Evolutionary conservation across 2,329 filamentous ascomycete species (phyloP), one percentile per base, ranked within the genome.

Genomic region (Chrysoporthe cubensis): DNA sequence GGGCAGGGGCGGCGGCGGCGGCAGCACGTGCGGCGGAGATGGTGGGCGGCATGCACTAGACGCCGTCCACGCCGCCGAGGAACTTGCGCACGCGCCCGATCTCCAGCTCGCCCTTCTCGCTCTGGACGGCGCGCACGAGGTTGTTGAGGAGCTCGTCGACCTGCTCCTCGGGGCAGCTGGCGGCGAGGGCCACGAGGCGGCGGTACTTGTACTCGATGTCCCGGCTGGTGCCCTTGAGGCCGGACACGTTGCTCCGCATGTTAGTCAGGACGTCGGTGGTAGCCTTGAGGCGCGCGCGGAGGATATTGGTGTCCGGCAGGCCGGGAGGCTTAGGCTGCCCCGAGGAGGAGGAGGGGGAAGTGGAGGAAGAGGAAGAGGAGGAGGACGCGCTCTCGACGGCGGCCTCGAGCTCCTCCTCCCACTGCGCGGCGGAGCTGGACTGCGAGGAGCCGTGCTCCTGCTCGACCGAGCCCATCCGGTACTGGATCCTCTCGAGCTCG

Each of bases 171-270:
- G 88, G 85, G 44, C 94, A 91, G 9, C 89, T 90, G 0, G 94
- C 97, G 76, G 95, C 97, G 14, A 97, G 82, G 65, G 91, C 89
- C 34, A 99, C 93, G 42, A 98, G 92, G 72, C 91, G 91, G 37
- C 94, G 87, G 77, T 97, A 97, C 79, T 96, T 93, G 72, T 91
- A 84, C 75, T 97, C 95, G 3, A 97, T 84, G 65, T 97, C 94
- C 4, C 89, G 90, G 73, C 93, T 95, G 69, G 92, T 89, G 42
- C 90, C 90, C 76, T 93, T 90, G 9, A 99, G 85, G 6, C 86
- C 86, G 21, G 87, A 85, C 1, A 93, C 90, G 72, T 91, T 88
- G 62, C 88, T 87, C 64, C 87, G 82, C 14, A 96, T 88, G 21
- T 85, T 83, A 54, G 86, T 83, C 57, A 93, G 93, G 59, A 93